Evolutionary conservation across 2,329 filamentous ascomycete species (phyloP).

Genomic region (Claviceps pazoutovae): DNA sequence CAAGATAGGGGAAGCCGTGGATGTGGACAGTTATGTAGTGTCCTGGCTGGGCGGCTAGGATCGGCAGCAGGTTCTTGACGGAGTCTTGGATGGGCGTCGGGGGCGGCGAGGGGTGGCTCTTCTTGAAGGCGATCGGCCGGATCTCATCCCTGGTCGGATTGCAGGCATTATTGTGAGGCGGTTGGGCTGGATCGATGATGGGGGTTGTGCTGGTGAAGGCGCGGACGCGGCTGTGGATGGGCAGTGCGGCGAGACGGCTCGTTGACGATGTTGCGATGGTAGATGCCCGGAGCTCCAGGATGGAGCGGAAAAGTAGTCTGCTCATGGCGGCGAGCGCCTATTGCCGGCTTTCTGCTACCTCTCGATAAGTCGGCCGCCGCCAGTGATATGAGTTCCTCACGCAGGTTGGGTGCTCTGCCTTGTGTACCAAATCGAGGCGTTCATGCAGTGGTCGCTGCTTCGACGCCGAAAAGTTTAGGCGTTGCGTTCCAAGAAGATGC

Average conservation of each 20-base stretch:
- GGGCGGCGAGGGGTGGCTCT: constrained; percentile 22
- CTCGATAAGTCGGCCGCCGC: no score
- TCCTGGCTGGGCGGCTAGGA: constrained; percentile 56
- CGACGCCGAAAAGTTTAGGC: constrained; percentile 7
- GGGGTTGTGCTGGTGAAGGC: constrained; percentile 35
- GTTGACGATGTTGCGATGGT: constrained; percentile 10
- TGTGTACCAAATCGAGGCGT: neutral
- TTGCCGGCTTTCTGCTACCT: no score
- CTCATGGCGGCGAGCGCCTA: constrained; percentile 28
- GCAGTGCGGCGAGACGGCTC: constrained; percentile 8
- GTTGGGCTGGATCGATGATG: constrained; percentile 27
- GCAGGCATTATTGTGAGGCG: constrained; percentile 23
- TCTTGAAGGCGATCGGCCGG: constrained; percentile 25
- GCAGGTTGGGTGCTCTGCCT: neutral
- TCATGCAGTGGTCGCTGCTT: neutral
- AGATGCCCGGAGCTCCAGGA: constrained; percentile 40
- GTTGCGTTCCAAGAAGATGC: constrained; percentile 4
- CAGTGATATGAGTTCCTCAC: neutral
- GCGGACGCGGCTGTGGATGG: constrained; percentile 20
- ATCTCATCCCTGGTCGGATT: constrained; percentile 20
- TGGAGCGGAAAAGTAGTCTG: constrained; percentile 48
- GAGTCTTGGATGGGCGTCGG: constrained; percentile 35
- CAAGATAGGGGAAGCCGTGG: constrained; percentile 65
- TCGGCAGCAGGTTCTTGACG: constrained; percentile 49
- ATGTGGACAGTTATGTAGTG: constrained; percentile 74